These are phyloP conservation scores for Omphalea diandra DNA, from an alignment of 441 rosid species.

Conservation along the genomic window DNA sequence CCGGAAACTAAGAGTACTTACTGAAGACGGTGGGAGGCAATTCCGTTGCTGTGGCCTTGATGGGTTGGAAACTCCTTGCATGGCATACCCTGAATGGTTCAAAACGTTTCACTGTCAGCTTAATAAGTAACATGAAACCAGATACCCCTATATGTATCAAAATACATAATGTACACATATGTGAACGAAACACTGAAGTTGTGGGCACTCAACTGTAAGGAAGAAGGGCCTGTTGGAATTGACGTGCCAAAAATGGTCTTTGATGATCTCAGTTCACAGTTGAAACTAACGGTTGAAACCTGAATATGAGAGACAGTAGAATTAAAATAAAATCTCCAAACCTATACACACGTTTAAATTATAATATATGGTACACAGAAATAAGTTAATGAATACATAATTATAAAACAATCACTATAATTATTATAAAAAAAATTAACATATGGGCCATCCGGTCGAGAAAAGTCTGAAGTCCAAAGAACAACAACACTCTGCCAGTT, in stretches of 20 bases:
- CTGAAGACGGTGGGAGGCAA: conserved; percentile 60
- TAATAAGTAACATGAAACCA: background rate
- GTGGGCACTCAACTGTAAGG: conserved; percentile 54
- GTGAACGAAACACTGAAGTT: background rate
- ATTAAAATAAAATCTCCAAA: background rate
- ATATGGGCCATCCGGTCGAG: background rate
- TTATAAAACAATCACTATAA: too few species aligned
- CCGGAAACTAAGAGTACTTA: conserved; percentile 33
- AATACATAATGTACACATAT: background rate
- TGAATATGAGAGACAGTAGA: conserved; percentile 24
- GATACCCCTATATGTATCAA: background rate
- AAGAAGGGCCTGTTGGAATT: conserved; percentile 38
- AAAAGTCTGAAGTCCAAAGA: background rate
- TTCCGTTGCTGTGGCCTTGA: conserved; percentile 79
- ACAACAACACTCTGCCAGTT: background rate
- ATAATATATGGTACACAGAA: background rate
- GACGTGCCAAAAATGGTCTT: conserved; percentile 46
- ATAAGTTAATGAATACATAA: background rate
- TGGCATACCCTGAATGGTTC: conserved; percentile 41
- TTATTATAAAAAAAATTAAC: background rate
- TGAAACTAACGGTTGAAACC: conserved; percentile 50
- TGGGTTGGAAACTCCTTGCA: conserved; percentile 48
- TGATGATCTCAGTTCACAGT: conserved; percentile 32
- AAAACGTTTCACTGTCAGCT: background rate
- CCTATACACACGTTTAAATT: background rate